phyloP scores from a whole-genome alignment of 768 basidiomycete species.

The Boletus bicolor region DNA sequence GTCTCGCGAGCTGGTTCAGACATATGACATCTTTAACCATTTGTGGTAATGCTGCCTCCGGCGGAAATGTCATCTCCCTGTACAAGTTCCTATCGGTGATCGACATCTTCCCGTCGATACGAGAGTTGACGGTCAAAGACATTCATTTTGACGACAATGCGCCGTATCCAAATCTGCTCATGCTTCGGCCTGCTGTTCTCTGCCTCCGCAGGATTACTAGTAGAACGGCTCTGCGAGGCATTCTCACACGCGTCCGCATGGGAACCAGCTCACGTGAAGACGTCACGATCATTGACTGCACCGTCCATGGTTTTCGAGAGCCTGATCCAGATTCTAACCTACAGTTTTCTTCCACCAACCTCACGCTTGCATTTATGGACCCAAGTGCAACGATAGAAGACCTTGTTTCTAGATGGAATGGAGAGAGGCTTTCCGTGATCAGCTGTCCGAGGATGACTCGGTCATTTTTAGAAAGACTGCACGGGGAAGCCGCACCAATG shows the following conservation, averaged over 20 bases:
- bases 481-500: neutral
- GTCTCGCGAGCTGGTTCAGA: conserved; percentile 6
- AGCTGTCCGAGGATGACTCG: conserved; percentile 1
- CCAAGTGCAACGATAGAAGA: neutral
- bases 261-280: neutral
- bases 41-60: neutral
- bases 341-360: neutral
- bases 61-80: neutral
- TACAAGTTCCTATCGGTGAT: conserved; percentile 4
- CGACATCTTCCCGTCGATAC: conserved; percentile 1
- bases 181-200: neutral
- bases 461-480: neutral
- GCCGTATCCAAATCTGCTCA: neutral
- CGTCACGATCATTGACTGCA: conserved; percentile 4
- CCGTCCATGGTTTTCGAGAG: neutral
- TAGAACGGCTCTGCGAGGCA: neutral
- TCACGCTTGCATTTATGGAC: conserved; percentile 1
- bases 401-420: conserved; percentile 6
- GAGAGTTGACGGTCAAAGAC: conserved; percentile 4
- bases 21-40: conserved; percentile 3
- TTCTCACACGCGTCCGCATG: neutral
- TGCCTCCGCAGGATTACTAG: conserved; percentile 2
- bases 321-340: neutral
- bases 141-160: conserved; percentile 1
- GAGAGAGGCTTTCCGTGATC: conserved; percentile 1